phyloP scores from a whole-genome alignment of 1,284 basidiomycete genomes.

The Uromyces viciae-fabae region DNA sequence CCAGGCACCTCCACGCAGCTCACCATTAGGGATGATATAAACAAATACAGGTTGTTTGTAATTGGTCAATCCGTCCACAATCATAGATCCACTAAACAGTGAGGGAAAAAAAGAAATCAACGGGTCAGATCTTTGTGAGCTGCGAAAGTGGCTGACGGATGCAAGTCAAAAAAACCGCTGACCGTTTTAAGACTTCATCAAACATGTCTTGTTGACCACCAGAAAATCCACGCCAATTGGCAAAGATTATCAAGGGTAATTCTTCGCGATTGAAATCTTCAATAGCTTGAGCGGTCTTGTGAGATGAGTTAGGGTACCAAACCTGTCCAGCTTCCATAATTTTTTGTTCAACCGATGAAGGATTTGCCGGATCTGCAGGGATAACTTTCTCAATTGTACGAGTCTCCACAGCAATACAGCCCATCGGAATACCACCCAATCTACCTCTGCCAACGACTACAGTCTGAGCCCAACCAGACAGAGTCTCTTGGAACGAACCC shows the following conservation, averaged over 20 bases:
- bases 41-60: conserved; percentile 99
- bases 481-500: conserved; percentile 90
- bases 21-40: conserved; percentile 97
- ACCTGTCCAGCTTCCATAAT: conserved; percentile 99
- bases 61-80: conserved; percentile 92
- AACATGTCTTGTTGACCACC: conserved; percentile 98
- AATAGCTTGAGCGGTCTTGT: conserved; percentile 99
- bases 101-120: neutral
- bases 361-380: conserved; percentile 98
- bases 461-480: conserved; percentile 97
- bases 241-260: conserved; percentile 94
- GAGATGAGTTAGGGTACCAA: conserved; percentile 99
- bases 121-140: neutral
- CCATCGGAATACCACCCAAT: conserved; percentile 92
- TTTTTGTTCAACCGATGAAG: conserved; percentile 90
- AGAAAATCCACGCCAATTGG: conserved; percentile 99
- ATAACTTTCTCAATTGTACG: conserved; percentile 94
- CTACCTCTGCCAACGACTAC: conserved; percentile 93
- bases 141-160: neutral
- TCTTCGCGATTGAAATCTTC: conserved; percentile 98
- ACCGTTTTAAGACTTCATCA: conserved; percentile 54
- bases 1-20: conserved; percentile 98
- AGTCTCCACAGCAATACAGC: conserved; percentile 96
- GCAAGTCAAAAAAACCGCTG: neutral
- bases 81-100: conserved; percentile 59